Evolutionary conservation across 345 rosid species (phyloP).

Genomic region (Salix viminalis): DNA sequence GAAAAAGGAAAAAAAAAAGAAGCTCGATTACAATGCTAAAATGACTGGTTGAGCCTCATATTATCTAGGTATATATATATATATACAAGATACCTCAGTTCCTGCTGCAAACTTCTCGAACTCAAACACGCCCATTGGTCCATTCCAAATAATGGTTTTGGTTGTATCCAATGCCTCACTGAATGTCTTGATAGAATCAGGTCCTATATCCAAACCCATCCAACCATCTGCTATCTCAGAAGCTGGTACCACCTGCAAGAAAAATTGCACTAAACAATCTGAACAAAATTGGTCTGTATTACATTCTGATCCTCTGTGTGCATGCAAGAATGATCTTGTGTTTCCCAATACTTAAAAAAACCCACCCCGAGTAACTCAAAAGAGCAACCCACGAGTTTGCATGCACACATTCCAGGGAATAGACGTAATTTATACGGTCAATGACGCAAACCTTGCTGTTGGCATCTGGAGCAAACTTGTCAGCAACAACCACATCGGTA

Average conservation of each 20-base stretch:
- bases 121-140: constrained; percentile 98
- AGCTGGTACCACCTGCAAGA: constrained; percentile 67
- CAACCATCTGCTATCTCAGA: constrained; percentile 80
- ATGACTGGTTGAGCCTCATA: not conserved
- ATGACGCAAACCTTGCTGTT: constrained; percentile 68
- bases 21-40: not conserved
- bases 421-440: not conserved
- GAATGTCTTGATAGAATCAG: constrained; percentile 71
- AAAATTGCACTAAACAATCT: constrained; percentile 7
- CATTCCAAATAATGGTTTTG: constrained; percentile 88
- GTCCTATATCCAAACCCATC: constrained; percentile 97
- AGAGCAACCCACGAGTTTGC: not conserved
- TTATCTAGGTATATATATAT: not conserved
- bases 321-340: not conserved
- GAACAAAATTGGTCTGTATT: not conserved
- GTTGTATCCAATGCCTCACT: constrained; percentile 60
- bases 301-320: not conserved
- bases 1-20: constrained; percentile 11
- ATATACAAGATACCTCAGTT: constrained; percentile 53
- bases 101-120: constrained; percentile 85
- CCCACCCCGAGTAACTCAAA: not conserved
- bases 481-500: constrained; percentile 77
- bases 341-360: too few relatives aligned
- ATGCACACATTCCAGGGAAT: not conserved
- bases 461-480: constrained; percentile 88